A percentile compares a stretch with the other conserved stretches of the same genome.
phyloP scores from a whole-genome alignment of 768 basidiomycete species.

The Scleroderma bovista region DNA sequence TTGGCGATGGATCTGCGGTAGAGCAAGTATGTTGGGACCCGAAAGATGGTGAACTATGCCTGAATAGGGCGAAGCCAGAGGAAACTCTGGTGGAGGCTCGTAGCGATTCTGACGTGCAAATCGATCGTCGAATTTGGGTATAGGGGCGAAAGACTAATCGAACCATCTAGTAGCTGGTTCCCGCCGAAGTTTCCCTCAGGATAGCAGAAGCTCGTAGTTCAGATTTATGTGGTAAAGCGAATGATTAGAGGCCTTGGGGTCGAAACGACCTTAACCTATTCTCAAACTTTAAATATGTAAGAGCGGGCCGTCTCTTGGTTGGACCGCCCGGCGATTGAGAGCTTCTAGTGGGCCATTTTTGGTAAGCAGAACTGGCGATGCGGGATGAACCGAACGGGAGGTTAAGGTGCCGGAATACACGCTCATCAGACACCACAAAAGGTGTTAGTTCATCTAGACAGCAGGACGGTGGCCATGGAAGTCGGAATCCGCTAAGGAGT shows the following conservation, averaged over 20 bases:
- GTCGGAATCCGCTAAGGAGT: constrained; percentile 83
- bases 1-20: constrained; percentile 68
- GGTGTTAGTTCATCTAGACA: constrained; percentile 87
- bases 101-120: constrained; percentile 96
- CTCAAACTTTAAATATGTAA: no score
- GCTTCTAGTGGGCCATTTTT: constrained; percentile 72
- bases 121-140: constrained; percentile 93
- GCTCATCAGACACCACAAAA: constrained; percentile 83
- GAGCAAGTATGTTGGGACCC: constrained; percentile 84
- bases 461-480: constrained; percentile 86
- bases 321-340: constrained; percentile 37
- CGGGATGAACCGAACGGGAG: constrained; percentile 64
- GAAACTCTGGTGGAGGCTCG: constrained; percentile 95
- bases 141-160: constrained; percentile 96
- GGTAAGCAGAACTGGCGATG: constrained; percentile 71
- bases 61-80: constrained; percentile 91
- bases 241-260: constrained; percentile 32
- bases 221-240: constrained; percentile 69
- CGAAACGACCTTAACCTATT: no score
- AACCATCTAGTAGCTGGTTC: constrained; percentile 93
- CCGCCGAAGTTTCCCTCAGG: constrained; percentile 85
- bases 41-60: constrained; percentile 89
- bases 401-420: constrained; percentile 81
- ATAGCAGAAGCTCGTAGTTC: constrained; percentile 51
- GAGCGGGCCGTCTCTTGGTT: no score